Evolutionary conservation across 106 monocot genomes (phyloP).

Genomic region (Dioscorea zingiberensis): DNA sequence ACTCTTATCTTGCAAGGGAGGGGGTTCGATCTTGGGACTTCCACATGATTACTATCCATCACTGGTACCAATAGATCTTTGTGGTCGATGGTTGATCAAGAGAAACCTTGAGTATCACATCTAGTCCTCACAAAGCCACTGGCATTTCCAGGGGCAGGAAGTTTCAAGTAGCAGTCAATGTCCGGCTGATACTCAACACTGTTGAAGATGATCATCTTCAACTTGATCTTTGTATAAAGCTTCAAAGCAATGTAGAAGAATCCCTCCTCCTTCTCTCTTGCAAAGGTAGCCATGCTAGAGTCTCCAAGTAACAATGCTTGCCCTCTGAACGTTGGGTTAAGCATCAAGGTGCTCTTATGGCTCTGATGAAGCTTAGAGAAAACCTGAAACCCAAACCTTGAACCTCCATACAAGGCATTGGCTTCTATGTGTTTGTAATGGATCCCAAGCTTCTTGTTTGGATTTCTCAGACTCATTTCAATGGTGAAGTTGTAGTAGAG

Average conservation of each 20-base stretch:
- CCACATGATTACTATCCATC: too few species aligned
- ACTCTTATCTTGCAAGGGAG: too few species aligned
- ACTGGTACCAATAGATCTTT: too few species aligned
- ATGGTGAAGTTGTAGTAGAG: constrained; percentile 22
- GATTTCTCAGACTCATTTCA: constrained; percentile 19
- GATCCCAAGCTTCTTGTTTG: constrained; percentile 12
- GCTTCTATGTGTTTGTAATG: constrained; percentile 12
- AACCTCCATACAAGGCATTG: constrained; percentile 1
- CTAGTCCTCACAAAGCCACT: neutral
- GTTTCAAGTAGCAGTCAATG: constrained; percentile 16
- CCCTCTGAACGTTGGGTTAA: constrained; percentile 6
- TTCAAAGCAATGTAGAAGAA: constrained; percentile 10
- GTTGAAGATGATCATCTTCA: constrained; percentile 24
- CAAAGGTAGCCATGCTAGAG: neutral
- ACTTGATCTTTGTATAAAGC: constrained; percentile 17
- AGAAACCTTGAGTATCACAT: too few species aligned
- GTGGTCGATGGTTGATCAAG: too few species aligned
- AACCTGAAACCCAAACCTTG: neutral
- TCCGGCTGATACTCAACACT: constrained; percentile 23
- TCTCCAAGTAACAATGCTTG: constrained; percentile 2
- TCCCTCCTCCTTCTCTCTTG: constrained; percentile 17
- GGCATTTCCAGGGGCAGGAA: constrained; percentile 10
- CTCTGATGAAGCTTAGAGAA: constrained; percentile 15
- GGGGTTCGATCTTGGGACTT: too few species aligned
- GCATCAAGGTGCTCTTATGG: constrained; percentile 15